Evolutionary conservation across 345 rosid species (phyloP), one percentile per base, ranked within the genome.

Genomic region (Eucalyptus guilfoylei): DNA sequence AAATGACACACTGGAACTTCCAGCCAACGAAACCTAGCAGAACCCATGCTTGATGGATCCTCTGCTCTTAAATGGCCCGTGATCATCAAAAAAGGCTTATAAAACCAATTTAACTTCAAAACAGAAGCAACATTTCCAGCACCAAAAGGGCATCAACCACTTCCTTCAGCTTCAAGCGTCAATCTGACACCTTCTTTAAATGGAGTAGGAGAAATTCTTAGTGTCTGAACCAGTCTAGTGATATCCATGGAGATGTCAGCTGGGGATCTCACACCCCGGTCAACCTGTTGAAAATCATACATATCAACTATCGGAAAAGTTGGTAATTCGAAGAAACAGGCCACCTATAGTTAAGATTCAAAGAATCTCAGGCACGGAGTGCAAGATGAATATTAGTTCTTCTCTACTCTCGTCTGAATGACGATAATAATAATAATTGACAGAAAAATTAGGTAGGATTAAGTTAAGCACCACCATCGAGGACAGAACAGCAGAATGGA

Each of bases 221-320:
- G 92, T 4, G 92, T 90, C 87, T 92, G 93, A 91, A 96, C 91
- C 92, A 97, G 92, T 86, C 94, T 96, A 32, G 94, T 92, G 87
- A 95, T 93, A 89, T 96, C 97, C 98, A 97, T 96, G 30, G 99
- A 96, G 90, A 96, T 97, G 89, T 96, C 99, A 81, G 98, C 93
- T 28, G 99, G 99, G 64, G 99, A 96, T 80, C 47, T 86, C 37
- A 96, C 94, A 9, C 98, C 98, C 7, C 97, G 96, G 88, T 96
- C 95, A 89, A 95, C 94, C 98, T 95, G 87, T 52, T 86, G 67
- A 92, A 64, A 90, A 91, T 87, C 58, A 85, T 89, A 7, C 47
- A 76, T 37, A 76, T 21, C 45, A 14, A 50, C 7, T 9, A 87
- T 86, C 88, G 48, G 45, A 55, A 69, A 47, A 76, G 83, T 37